phyloP scores from a whole-genome alignment of 192 early-diverging fungal species.

The Coemansia sp. region DNA sequence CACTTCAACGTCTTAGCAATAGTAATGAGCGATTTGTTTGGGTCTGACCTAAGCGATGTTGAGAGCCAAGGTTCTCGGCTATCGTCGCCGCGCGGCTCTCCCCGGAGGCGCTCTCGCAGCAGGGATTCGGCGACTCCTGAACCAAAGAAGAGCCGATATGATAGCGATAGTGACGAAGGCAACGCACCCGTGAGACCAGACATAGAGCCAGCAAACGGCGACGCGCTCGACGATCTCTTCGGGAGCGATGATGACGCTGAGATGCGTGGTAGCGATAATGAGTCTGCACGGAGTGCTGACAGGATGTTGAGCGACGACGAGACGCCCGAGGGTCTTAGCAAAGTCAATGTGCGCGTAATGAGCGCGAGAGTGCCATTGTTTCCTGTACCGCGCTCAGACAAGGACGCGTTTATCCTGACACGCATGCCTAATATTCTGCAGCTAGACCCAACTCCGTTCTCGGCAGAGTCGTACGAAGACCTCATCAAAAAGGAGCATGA shows the following conservation, averaged over 20 bases:
- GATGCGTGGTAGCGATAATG: constrained; percentile 3
- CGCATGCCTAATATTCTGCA: constrained; percentile 54
- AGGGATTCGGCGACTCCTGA: constrained; percentile 28
- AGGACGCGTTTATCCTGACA: constrained; percentile 27
- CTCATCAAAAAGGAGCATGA: constrained; percentile 44
- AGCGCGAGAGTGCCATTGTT: constrained; percentile 40
- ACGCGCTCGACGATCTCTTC: constrained; percentile 26
- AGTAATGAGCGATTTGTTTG: constrained; percentile 54
- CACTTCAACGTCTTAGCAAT: background rate
- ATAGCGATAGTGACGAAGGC: constrained; percentile 22
- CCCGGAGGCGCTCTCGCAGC: background rate
- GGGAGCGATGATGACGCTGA: constrained; percentile 28
- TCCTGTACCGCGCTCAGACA: constrained; percentile 27
- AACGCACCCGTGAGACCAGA: background rate
- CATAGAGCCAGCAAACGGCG: background rate
- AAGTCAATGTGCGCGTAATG: constrained; percentile 31
- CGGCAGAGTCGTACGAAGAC: constrained; percentile 39
- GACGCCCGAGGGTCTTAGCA: constrained; percentile 5
- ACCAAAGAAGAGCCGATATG: constrained; percentile 32
- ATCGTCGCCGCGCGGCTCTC: constrained; percentile 12
- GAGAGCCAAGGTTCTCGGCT: constrained; percentile 15
- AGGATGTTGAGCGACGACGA: constrained; percentile 15
- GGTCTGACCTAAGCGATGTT: constrained; percentile 47
- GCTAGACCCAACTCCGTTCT: constrained; percentile 46
- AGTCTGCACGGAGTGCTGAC: background rate